Percentiles rank a stretch among this genome's conserved stretches.
Evolutionary conservation across 2,329 filamentous ascomycete genomes (phyloP).

Genomic region (Pezicula rhizophila): DNA sequence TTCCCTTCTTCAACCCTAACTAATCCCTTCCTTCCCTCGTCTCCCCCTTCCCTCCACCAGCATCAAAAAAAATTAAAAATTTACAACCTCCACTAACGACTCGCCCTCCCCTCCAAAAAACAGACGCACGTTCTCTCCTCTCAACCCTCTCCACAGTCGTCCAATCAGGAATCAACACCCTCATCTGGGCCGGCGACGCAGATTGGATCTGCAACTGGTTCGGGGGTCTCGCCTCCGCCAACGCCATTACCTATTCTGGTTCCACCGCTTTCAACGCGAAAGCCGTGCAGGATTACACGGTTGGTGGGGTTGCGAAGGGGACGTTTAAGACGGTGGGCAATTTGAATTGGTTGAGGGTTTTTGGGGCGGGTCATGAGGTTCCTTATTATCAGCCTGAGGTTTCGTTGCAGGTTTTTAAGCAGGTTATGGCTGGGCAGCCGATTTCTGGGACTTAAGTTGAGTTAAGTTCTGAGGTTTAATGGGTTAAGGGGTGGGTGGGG

Average conservation of each 20-base stretch:
- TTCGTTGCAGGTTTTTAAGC: too few species aligned
- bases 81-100: constrained; percentile 14
- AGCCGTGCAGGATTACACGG: constrained; percentile 36
- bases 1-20: constrained; percentile 4
- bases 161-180: constrained; percentile 39
- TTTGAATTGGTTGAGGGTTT: constrained; percentile 43
- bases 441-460: too few species aligned
- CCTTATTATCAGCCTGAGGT: constrained; percentile 19
- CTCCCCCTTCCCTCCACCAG: not conserved
- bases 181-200: constrained; percentile 51
- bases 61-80: too few species aligned
- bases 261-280: constrained; percentile 34
- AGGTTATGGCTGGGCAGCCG: too few species aligned
- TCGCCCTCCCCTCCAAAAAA: too few species aligned
- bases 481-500: too few species aligned
- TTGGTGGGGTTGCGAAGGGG: constrained; percentile 40
- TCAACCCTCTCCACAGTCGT: constrained; percentile 38
- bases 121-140: constrained; percentile 37
- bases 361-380: constrained; percentile 38
- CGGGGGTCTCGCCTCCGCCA: constrained; percentile 40
- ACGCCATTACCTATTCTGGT: constrained; percentile 38
- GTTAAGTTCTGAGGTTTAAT: too few species aligned
- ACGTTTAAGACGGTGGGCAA: constrained; percentile 45
- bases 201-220: constrained; percentile 56
- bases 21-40: constrained; percentile 5